Percentiles rank a stretch among this genome's conserved stretches.
phyloP scores from a whole-genome alignment of 345 rosid genomes.

The Citrus hindsii region DNA sequence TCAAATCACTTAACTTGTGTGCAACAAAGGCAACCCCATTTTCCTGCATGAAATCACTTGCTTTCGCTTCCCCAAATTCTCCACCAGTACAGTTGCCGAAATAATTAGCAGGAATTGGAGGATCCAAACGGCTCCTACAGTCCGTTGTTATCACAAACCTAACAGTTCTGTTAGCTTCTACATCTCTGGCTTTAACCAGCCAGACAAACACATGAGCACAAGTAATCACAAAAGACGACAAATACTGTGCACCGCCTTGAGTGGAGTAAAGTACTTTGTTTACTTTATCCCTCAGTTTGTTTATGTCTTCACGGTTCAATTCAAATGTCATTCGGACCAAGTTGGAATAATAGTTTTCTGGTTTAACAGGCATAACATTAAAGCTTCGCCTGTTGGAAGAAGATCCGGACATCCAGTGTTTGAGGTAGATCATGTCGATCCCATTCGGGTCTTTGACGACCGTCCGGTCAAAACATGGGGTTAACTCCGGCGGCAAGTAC shows the following conservation, averaged over 20 bases:
- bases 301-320: constrained; percentile 19
- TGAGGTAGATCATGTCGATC: constrained; percentile 3
- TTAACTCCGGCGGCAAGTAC: neutral
- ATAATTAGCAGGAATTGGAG: constrained; percentile 15
- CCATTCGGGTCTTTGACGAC: neutral
- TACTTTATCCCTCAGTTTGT: neutral
- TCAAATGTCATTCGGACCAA: constrained; percentile 17
- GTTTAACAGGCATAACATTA: neutral
- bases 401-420: neutral
- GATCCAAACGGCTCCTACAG: neutral
- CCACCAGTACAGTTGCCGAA: constrained; percentile 25
- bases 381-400: constrained; percentile 6
- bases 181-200: constrained; percentile 1
- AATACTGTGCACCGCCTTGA: too few species aligned
- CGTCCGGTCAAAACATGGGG: constrained; percentile 3
- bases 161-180: neutral
- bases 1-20: neutral
- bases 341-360: too few species aligned
- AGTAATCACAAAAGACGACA: too few species aligned
- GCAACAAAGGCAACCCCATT: neutral
- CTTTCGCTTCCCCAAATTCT: neutral
- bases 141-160: constrained; percentile 17
- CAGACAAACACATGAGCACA: too few species aligned
- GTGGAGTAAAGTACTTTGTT: too few species aligned
- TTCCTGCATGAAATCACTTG: neutral